phyloP scores from a whole-genome alignment of 1,284 basidiomycete species.

The Apiotrichum gracile region DNA sequence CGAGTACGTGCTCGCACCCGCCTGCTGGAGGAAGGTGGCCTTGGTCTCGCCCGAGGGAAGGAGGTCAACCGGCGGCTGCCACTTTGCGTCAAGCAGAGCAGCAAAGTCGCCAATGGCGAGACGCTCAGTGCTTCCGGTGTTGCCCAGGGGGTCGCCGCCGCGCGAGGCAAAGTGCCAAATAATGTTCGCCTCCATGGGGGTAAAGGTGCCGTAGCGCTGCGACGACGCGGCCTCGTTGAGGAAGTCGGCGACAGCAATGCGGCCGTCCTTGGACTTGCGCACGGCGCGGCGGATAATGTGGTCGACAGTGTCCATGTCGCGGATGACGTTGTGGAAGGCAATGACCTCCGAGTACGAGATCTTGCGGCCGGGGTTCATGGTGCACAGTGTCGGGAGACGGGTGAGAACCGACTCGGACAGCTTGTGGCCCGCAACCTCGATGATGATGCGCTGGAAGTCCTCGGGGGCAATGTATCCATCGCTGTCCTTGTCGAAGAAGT shows the following conservation, averaged over 20 bases:
- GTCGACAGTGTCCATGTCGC: slow-evolving; percentile 91
- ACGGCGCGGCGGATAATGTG: slow-evolving; percentile 58
- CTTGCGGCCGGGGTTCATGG: slow-evolving; percentile 74
- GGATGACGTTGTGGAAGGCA: slow-evolving; percentile 74
- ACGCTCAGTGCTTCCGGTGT: slow-evolving; percentile 52
- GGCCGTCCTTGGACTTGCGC: slow-evolving; percentile 82
- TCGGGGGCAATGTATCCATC: slow-evolving; percentile 88
- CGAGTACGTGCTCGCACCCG: slow-evolving; percentile 69
- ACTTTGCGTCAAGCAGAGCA: slow-evolving; percentile 65
- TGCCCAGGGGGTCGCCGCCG: slow-evolving; percentile 56
- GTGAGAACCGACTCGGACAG: slow-evolving; percentile 84
- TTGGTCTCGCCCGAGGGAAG: slow-evolving; percentile 30
- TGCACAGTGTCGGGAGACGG: slow-evolving; percentile 79
- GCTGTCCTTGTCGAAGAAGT: slow-evolving; percentile 75
- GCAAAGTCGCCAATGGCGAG: slow-evolving; percentile 81
- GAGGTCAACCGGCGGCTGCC: slow-evolving; percentile 10
- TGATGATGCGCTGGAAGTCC: slow-evolving; percentile 86
- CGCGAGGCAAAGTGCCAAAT: slow-evolving; percentile 92
- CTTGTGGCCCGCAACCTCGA: slow-evolving; percentile 92
- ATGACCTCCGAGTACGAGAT: slow-evolving; percentile 93
- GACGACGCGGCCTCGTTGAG: slow-evolving; percentile 47
- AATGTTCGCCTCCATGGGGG: slow-evolving; percentile 91
- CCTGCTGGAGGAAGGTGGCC: slow-evolving; percentile 19
- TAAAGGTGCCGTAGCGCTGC: slow-evolving; percentile 85
- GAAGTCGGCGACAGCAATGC: slow-evolving; percentile 57